Evolutionary conservation across 495 filamentous ascomycete species (phyloP).

Genomic region (Aspergillus ostianus): DNA sequence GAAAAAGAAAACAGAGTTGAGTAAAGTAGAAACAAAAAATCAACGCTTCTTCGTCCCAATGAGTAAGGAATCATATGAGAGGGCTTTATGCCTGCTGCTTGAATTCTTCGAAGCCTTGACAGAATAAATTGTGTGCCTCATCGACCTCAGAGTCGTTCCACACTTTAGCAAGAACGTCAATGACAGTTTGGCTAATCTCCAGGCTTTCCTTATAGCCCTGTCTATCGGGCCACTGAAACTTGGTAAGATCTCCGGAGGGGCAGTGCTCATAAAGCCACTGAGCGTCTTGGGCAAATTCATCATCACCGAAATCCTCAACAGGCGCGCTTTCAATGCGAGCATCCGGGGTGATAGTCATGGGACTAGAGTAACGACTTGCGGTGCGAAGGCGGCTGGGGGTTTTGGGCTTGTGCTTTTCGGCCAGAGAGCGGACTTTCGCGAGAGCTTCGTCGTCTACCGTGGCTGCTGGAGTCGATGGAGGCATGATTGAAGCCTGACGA

Average conservation of each 20-base stretch:
- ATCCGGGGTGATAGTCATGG: conserved; percentile 23
- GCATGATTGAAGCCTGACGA: conserved; percentile 12
- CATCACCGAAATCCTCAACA: conserved; percentile 24
- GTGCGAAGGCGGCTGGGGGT: conserved; percentile 47
- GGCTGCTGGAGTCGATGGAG: conserved; percentile 23
- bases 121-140: conserved; percentile 11
- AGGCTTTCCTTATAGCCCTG: conserved; percentile 17
- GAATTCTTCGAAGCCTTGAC: conserved; percentile 18
- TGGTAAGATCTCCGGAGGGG: conserved; percentile 25
- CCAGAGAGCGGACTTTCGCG: conserved; percentile 34
- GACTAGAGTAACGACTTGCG: conserved; percentile 35
- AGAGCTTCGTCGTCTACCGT: conserved; percentile 26
- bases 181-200: conserved; percentile 9
- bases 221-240: conserved; percentile 23
- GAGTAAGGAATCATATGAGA: not conserved
- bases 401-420: conserved; percentile 47
- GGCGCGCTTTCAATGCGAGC: not conserved
- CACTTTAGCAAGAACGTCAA: conserved; percentile 12
- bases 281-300: conserved; percentile 27
- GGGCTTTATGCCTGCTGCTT: conserved; percentile 3
- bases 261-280: conserved; percentile 29
- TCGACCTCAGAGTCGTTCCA: conserved; percentile 21
- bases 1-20: not conserved
- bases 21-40: not conserved
- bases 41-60: not conserved